Percentiles rank a stretch among this genome's conserved stretches.
Conservation (phyloP, 1,284 basidiomycete species). For the Boletus hoseneyae region DNA sequence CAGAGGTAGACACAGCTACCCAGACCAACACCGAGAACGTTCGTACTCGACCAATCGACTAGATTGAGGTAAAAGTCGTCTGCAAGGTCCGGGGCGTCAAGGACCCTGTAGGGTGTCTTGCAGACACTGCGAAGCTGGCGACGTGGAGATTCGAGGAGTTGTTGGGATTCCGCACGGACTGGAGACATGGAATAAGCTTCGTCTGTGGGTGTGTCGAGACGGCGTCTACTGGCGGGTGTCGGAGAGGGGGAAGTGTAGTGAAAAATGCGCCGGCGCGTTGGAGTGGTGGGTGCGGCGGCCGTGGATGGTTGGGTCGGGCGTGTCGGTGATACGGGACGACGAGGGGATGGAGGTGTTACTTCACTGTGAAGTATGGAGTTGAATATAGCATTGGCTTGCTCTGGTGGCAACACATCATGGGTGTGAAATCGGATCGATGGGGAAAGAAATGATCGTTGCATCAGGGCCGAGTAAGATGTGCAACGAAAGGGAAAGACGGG, state of each 20-base stretch:
- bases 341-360: slow-evolving; percentile 66
- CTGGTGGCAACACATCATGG: slow-evolving; percentile 33
- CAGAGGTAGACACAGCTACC: slow-evolving; percentile 94
- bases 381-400: slow-evolving; percentile 79
- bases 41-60: slow-evolving; percentile 95
- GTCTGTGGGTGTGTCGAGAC: slow-evolving; percentile 75
- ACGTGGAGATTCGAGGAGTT: slow-evolving; percentile 82
- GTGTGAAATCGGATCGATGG: slow-evolving; percentile 10
- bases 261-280: slow-evolving; percentile 64
- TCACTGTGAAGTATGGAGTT: slow-evolving; percentile 70
- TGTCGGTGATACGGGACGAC: slow-evolving; percentile 58
- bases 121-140: slow-evolving; percentile 81
- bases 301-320: slow-evolving; percentile 41
- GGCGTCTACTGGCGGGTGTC: slow-evolving; percentile 47
- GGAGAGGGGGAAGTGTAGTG: slow-evolving; percentile 58
- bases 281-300: slow-evolving; percentile 53
- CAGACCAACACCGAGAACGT: slow-evolving; percentile 92
- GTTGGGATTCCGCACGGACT: slow-evolving; percentile 80
- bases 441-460: not conserved
- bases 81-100: slow-evolving; percentile 95
- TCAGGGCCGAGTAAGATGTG: slow-evolving; percentile 1
- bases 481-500: not conserved
- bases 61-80: slow-evolving; percentile 99
- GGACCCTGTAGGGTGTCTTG: slow-evolving; percentile 96
- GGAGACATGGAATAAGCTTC: slow-evolving; percentile 90